phyloP scores from a whole-genome alignment of 2,329 filamentous ascomycete genomes.

The Neofusicoccum sp. region DNA sequence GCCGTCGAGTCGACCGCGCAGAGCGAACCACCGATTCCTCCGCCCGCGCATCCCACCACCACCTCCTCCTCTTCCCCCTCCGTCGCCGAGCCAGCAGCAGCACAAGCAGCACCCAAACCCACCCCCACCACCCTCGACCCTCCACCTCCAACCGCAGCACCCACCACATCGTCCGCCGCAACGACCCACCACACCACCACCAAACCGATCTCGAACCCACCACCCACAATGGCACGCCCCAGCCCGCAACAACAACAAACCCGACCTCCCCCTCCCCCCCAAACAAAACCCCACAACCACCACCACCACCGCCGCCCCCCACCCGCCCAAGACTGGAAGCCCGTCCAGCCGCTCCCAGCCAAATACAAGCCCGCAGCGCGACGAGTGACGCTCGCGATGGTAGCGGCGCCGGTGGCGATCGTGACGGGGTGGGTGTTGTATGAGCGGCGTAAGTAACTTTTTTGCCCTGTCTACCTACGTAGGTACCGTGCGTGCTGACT shows the following conservation, averaged over 20 bases:
- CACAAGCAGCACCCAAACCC: not conserved
- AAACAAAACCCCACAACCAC: not conserved
- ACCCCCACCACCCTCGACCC: not conserved
- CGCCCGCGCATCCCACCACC: not conserved
- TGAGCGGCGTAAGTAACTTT: conserved; percentile 21
- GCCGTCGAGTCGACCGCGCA: too few species aligned
- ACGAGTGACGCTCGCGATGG: conserved; percentile 34
- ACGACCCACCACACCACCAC: not conserved
- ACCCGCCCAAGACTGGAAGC: not conserved
- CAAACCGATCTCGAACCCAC: too few species aligned
- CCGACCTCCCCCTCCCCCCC: not conserved
- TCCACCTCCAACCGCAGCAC: not conserved
- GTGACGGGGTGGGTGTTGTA: conserved; percentile 35
- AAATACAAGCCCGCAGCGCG: conserved; percentile 32
- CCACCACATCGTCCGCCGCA: not conserved
- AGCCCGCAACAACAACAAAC: not conserved
- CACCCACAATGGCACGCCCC: not conserved
- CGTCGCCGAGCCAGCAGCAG: not conserved
- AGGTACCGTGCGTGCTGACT: not conserved
- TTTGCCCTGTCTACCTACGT: too few species aligned
- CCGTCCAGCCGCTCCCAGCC: conserved; percentile 1
- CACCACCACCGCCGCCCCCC: not conserved
- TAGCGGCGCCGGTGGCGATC: conserved; percentile 33
- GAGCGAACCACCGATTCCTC: not conserved
- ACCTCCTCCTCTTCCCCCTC: not conserved